Evolutionary conservation across 768 basidiomycete genomes (phyloP), one percentile per base, ranked within the genome.

Genomic region (Xanthoconium stramineum): DNA sequence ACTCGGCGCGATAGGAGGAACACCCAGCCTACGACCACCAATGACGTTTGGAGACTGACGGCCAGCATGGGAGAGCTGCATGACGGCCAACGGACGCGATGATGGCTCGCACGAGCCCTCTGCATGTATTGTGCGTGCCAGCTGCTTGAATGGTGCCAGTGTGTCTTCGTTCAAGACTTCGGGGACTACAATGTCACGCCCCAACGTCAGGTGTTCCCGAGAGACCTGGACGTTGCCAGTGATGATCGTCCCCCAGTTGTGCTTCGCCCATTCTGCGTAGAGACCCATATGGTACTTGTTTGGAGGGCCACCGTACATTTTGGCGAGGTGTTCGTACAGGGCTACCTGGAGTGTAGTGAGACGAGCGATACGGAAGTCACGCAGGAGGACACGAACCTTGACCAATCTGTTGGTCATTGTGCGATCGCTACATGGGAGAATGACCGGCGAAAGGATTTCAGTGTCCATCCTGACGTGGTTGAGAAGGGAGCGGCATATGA

Each of bases 211-310:
- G 65, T 94, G 91, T 1, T 75, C 69, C 0, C 57, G 57, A 29
- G 79, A 78, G 29, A 94, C 83, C 63, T 89, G 88, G 5, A 91
- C 80, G 60, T 94, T 94, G 5, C 95, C 95, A 0, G 94, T 92
- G 30, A 95, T 69, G 45, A 96, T 74, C 79, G 97, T 91, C 0
- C 92, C 95, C 91, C 91, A 98, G 46, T 79, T 79, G 12, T 87
- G 81, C 50, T 75, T 69, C 1, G 84, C 82, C 94, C 94, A 98
- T 61, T 76, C 74, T 0, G 80, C 70, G 66, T 98, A 97, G 30
- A 97, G 76, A 0, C 72, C 64, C 36, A 78, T 65, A 68, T 94
- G 89, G 43, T 76, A 69, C 14, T 73, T 62, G 59, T 89, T 91
- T 0, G 94, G 94, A 11, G 81, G 79, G 0, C 91, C 91, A 20